Conservation (phyloP, 495 filamentous ascomycete genomes). For the Friedmanniomyces simplex region DNA sequence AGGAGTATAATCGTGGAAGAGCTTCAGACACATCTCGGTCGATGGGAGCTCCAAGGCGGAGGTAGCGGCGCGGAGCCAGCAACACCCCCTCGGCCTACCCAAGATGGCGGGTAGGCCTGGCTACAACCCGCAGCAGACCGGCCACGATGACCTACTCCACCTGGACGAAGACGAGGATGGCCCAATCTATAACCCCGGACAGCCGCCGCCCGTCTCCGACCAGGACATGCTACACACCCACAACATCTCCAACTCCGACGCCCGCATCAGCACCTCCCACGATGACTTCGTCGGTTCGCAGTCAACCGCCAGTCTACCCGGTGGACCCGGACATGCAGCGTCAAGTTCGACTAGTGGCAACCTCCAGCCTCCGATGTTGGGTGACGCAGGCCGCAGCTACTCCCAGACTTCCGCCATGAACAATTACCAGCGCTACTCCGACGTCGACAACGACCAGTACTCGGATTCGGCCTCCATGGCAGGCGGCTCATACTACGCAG, state of each 20-base stretch:
- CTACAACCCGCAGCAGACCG: conserved; percentile 38
- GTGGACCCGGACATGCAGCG: conserved; percentile 38
- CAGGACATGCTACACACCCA: conserved; percentile 63
- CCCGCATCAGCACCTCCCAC: conserved; percentile 82
- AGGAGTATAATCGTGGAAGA: background rate
- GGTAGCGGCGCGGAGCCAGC: background rate
- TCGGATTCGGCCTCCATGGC: conserved; percentile 20
- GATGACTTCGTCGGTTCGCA: conserved; percentile 75
- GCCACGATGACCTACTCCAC: conserved; percentile 47
- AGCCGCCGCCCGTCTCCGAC: conserved; percentile 62
- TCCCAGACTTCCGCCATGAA: conserved; percentile 75
- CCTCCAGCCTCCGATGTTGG: conserved; percentile 26
- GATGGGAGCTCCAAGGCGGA: background rate
- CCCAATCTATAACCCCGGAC: conserved; percentile 60
- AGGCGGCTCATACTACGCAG: conserved; percentile 43
- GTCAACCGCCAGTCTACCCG: conserved; percentile 39
- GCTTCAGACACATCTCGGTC: background rate
- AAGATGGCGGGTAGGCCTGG: conserved; percentile 62
- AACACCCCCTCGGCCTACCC: background rate
- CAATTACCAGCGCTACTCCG: conserved; percentile 86
- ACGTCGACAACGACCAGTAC: conserved; percentile 58
- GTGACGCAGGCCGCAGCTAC: conserved; percentile 44
- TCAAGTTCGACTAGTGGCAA: background rate
- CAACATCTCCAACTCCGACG: conserved; percentile 54
- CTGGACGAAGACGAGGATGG: conserved; percentile 65